phyloP scores from a whole-genome alignment of 106 monocot genomes.

The Alisma plantagoaquatica region DNA sequence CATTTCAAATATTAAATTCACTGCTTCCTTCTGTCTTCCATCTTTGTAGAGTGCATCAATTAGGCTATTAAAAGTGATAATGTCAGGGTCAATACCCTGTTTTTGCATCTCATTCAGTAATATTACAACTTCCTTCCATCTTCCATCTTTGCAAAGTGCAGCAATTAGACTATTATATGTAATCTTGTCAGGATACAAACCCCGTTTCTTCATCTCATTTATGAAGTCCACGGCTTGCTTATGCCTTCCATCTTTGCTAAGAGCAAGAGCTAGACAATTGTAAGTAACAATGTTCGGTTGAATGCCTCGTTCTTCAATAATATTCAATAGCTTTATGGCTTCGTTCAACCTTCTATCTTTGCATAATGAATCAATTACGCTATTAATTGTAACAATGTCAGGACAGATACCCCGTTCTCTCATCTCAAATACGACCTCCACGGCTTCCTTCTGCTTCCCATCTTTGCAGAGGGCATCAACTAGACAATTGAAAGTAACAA shows the following conservation, averaged over 20 bases:
- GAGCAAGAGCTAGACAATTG: constrained; percentile 9
- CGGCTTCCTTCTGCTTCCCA: constrained; percentile 18
- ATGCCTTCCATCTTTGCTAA: constrained; percentile 1
- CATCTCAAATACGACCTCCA: constrained; percentile 11
- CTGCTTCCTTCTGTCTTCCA: constrained; percentile 19
- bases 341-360: constrained; percentile 9
- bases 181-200: constrained; percentile 7
- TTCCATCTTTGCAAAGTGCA: constrained; percentile 16
- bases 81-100: constrained; percentile 16
- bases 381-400: constrained; percentile 23
- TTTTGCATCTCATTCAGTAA: constrained; percentile 14
- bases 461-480: constrained; percentile 15
- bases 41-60: constrained; percentile 18
- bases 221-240: constrained; percentile 13
- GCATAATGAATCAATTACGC: constrained; percentile 18
- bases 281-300: constrained; percentile 21
- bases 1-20: constrained; percentile 15
- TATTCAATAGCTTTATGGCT: constrained; percentile 5
- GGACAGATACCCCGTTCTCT: constrained; percentile 8
- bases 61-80: constrained; percentile 14
- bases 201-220: constrained; percentile 2
- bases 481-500: too few relatives aligned
- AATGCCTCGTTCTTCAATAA: constrained; percentile 8
- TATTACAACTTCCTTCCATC: constrained; percentile 2
- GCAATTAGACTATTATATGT: constrained; percentile 12